phyloP scores from a whole-genome alignment of 106 monocot species.

The Apostasia ramifera region DNA sequence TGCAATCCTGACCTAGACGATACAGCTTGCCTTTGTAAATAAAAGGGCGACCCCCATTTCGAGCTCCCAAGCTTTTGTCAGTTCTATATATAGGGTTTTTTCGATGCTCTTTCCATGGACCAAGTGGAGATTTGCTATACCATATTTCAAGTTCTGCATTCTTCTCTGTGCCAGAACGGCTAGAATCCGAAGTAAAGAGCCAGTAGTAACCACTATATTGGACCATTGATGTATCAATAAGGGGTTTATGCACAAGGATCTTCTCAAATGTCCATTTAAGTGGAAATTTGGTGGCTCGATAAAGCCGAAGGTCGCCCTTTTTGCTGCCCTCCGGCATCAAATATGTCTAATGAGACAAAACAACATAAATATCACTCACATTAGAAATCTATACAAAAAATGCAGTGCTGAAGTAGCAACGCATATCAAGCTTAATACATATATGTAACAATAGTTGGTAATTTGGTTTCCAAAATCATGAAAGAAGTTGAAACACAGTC shows the following conservation, averaged over 20 bases:
- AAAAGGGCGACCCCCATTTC: slow-evolving; percentile 51
- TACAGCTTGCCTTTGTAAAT: slow-evolving; percentile 34
- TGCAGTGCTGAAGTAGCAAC: too few relatives aligned
- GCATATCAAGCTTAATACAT: too few relatives aligned
- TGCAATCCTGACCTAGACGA: slow-evolving; percentile 45
- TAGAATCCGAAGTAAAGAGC: slow-evolving; percentile 60
- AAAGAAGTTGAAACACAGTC: too few relatives aligned
- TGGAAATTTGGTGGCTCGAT: slow-evolving; percentile 45
- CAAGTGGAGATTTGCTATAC: slow-evolving; percentile 45
- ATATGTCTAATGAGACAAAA: slow-evolving; percentile 26
- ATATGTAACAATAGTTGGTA: too few relatives aligned
- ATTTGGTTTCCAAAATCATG: too few relatives aligned
- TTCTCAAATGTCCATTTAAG: slow-evolving; percentile 52
- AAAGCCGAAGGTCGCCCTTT: slow-evolving; percentile 46
- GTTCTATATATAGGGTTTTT: slow-evolving; percentile 45
- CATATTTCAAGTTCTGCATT: slow-evolving; percentile 65
- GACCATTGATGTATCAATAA: slow-evolving; percentile 42
- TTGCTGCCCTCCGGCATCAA: slow-evolving; percentile 62
- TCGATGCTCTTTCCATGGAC: slow-evolving; percentile 43
- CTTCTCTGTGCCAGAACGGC: slow-evolving; percentile 28
- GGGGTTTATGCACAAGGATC: slow-evolving; percentile 39
- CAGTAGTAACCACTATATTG: slow-evolving; percentile 35
- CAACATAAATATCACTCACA: not conserved
- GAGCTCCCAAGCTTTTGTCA: slow-evolving; percentile 42
- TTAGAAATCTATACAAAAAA: too few relatives aligned